Evolutionary conservation across 805 yeast species (phyloP), one percentile per base, ranked within the genome.

Genomic region (Maudiozyma barnettii): DNA sequence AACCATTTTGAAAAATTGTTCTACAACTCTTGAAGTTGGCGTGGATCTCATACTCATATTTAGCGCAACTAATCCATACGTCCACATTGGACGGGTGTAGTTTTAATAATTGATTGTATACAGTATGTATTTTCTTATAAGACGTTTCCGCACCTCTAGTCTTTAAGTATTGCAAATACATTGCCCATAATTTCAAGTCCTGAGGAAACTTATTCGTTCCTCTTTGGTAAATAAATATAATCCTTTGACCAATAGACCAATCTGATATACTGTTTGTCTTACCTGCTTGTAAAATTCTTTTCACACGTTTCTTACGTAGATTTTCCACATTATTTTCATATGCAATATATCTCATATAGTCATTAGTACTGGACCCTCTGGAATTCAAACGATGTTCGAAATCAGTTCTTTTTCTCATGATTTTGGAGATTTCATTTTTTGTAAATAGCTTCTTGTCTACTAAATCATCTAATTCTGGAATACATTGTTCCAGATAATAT

Each of bases 1-100:
- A 71, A 30, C 84, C 95, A 54, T 84, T 78, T 65, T 90, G 96
- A 64, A 89, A 80, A 22, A 93, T 73, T 9, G 79, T 78, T 64
- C 99, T 77, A 20, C 97, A 90, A 41, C 95, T 90, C 60, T 83
- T 81, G 41, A 95, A 86, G 56, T 89, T 84, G 38, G 91, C 85
- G 65, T 93, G 88, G 26, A 77, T 77, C 56, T 91, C 96, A 58
- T 86, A 82, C 67, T 93, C 98, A 66, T 87, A 88, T 61, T 86
- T 86, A 29, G 97, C 96, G 21, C 96, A 97, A 58, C 87, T 78
- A 39, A 93, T 78, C 99, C 99, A 93, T 16, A 91, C 84, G 56
- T 82, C 84, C 2, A 88, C 77, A 59, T 90, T 85, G 39, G 84
- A 76, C n/a, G 99, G 98, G 62, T 93, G 98, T 52, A 89, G 68